Evolutionary conservation across 257 asterid species (phyloP).

Genomic region (Scutellaria minor): DNA sequence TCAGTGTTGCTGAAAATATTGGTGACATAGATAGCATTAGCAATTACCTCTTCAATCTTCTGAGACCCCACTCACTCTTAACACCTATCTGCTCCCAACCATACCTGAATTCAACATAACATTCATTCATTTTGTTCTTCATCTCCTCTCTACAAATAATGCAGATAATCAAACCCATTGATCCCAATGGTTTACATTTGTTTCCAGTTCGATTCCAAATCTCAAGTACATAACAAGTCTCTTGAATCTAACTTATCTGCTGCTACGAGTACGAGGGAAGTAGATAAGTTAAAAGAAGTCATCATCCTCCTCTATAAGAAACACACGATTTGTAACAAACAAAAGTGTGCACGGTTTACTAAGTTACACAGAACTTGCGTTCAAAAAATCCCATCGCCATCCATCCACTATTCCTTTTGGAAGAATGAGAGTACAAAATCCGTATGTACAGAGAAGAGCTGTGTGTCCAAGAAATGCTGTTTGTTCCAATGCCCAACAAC

Average conservation of each 20-base stretch:
- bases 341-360: constrained; percentile 18
- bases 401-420: constrained; percentile 76
- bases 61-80: too few species aligned
- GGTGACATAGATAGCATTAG: too few species aligned
- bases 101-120: too few species aligned
- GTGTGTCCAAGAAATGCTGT: constrained; percentile 96
- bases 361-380: constrained; percentile 46
- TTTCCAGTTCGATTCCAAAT: constrained; percentile 1
- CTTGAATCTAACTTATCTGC: constrained; percentile 16
- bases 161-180: neutral
- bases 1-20: too few species aligned
- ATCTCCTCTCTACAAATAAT: neutral
- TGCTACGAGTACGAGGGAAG: neutral
- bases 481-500: constrained; percentile 25
- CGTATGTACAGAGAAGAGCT: constrained; percentile 98
- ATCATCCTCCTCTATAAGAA: constrained; percentile 19
- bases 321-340: constrained; percentile 20
- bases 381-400: constrained; percentile 34
- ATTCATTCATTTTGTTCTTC: neutral
- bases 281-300: constrained; percentile 25
- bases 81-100: too few species aligned
- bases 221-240: constrained; percentile 7
- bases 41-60: too few species aligned
- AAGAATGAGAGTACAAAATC: constrained; percentile 92
- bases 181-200: constrained; percentile 5